These are phyloP conservation scores for Pseudogymnoascus sp. DNA, from an alignment of 2,329 filamentous ascomycete genomes.

Conservation along the genomic window DNA sequence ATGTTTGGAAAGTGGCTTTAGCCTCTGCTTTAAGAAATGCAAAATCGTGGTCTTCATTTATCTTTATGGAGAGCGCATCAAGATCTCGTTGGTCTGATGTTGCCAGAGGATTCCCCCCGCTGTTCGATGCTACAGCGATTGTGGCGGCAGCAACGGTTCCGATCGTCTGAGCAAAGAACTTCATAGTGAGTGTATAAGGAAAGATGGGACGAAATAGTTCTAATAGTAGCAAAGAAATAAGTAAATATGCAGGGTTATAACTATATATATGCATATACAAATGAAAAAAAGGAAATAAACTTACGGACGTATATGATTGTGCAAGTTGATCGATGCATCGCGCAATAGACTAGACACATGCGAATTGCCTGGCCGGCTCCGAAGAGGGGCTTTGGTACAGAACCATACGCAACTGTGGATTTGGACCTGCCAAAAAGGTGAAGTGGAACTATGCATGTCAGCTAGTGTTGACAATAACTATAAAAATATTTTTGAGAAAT, in stretches of 20 bases:
- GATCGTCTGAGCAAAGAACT: not conserved
- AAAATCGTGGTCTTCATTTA: not conserved
- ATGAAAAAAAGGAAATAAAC: not conserved
- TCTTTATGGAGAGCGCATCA: not conserved
- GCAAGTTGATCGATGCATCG: not conserved
- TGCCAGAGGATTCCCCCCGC: not conserved
- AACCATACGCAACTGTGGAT: not conserved
- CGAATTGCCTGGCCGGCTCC: not conserved
- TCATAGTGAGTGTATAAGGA: not conserved
- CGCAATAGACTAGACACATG: slow-evolving; percentile 3
- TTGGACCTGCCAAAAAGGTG: not conserved
- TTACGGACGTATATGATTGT: not conserved
- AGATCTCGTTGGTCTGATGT: not conserved
- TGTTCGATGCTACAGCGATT: not conserved
- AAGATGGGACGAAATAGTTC: not conserved
- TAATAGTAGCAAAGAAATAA: not conserved
- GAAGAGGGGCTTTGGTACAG: not conserved
- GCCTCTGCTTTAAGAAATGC: not conserved
- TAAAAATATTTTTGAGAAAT: not conserved
- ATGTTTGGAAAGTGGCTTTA: not conserved
- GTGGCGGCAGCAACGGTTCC: not conserved
- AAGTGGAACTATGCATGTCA: not conserved
- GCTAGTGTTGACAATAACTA: not conserved
- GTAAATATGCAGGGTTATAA: too few relatives aligned
- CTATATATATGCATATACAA: not conserved